Base-by-base conservation (phyloP, 257 asterid genomes). In the Gentiana macrophylla region DNA sequence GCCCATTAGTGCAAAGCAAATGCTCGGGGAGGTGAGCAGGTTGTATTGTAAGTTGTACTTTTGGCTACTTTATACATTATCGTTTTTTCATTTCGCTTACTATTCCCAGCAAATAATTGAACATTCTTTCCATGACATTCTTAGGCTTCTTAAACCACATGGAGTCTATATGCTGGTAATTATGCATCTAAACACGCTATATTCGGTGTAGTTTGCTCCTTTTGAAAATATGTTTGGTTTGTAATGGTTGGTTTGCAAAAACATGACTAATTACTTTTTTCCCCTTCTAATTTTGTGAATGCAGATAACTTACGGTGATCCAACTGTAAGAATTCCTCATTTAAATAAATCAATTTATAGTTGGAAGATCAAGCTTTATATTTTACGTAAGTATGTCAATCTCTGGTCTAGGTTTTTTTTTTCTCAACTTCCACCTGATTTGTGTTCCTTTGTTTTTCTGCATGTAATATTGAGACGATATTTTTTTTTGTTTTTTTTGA, bases 11-110 rank as follows among this genome's bases (percentile, higher is more conserved):
- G 81, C 95, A 63, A 75, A 83, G 71, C 95, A 87, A 73, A 87
- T 87, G 98, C 84, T 87, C 77, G 95, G 93, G 64, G 98, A 91
- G 86, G 95, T 91, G 77, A 79, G 84, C 96, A 91, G 98, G 98
- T 91, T 75, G 76, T 63, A 5, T 10, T 5, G 9, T 41, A 41
- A 41, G 6, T 41, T 62, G 43, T 61, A 50, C 11, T 24, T 41
- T 38, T 41, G 46, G 6, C 46, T 5, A 41, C 24, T 24, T 24
- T 5, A 41, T 5, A 41, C 9, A 41, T 41, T 41, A 7, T 41
- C 5, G 46, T 41, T 10, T 47, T 34, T 47, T 45, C 43, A 50
- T 48, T 51, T 1, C 37, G 13, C 6, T 50, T 59, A 35, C 48
- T 43, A 33, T 57, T 44, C 62, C 36, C 38, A 13, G 11, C 9